Base-by-base conservation (phyloP, 192 early-diverging fungal species). In the Pilobolus umbonatus region DNA sequence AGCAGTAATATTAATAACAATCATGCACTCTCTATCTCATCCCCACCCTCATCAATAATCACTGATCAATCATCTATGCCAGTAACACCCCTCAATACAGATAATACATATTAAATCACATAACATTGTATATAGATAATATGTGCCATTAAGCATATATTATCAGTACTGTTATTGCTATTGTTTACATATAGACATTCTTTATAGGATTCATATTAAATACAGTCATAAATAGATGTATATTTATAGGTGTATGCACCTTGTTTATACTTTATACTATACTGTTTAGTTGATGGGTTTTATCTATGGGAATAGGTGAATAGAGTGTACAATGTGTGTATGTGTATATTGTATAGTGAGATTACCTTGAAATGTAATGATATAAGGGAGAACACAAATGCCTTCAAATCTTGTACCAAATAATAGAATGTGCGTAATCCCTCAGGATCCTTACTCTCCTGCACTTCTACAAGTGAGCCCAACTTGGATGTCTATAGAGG, bases 361-460 rank as follows among this genome's bases (percentile, higher is more conserved):
- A 31, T 47, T 86, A 89, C 89, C 84, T 99, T 99, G 76, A 95
- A 99, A 73, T 98, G 94, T 60, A 95, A 73, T 3, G 92, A 82
- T 61, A 99, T 92, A 29, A 99, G 76, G 29, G 94, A 97, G 67
- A 98, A 91, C 19, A 99, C 88, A 39, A 96, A 78, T 58, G 93
- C 95, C 67, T 97, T 98, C 34, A 99, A 81, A 74, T 99, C 97
- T 73, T 99, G 95, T n/a, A 96, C 85, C 54, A 99, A 68, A 64
- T 96, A 99, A 67, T 99, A 99, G 51, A 99, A 92, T 5, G 87
- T 87, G 22, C 91, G 85, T 26, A 99, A 77, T 14, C 94, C 95
- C 43, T 98, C 94, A 6, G 97, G 93, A 63, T 99, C 97, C 29
- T 90, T 76, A 57, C 89, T 91, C 21, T 85, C 80, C 54, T 88